phyloP scores from a whole-genome alignment of 1,284 basidiomycete species.

The Cutaneotrichosporon sp. region DNA sequence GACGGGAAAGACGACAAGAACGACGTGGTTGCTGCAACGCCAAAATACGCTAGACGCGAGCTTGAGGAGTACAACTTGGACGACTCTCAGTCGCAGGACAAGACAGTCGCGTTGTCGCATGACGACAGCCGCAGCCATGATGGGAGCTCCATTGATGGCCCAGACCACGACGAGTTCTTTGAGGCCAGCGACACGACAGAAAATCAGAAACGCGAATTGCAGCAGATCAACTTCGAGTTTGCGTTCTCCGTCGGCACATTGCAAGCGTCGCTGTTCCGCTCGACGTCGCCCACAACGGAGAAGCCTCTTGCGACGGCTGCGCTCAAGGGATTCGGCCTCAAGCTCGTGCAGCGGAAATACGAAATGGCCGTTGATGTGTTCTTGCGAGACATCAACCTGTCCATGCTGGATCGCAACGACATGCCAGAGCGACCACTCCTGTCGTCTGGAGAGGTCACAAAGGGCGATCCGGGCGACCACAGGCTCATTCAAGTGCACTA shows the following conservation, averaged over 20 bases:
- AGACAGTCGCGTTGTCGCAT: background rate
- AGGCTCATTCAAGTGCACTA: conserved; percentile 83
- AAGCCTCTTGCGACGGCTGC: conserved; percentile 66
- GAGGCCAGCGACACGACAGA: conserved; percentile 62
- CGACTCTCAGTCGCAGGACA: conserved; percentile 21
- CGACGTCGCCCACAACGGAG: conserved; percentile 37
- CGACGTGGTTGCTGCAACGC: conserved; percentile 7
- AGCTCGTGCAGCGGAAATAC: conserved; percentile 69
- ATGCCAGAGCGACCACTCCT: conserved; percentile 63
- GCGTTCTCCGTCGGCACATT: conserved; percentile 84
- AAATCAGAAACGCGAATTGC: conserved; percentile 52
- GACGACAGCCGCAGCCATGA: conserved; percentile 42
- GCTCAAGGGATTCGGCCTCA: conserved; percentile 73
- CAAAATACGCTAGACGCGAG: conserved; percentile 52
- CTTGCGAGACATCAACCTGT: conserved; percentile 61
- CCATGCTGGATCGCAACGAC: conserved; percentile 54
- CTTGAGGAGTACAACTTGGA: conserved; percentile 65
- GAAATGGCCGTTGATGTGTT: conserved; percentile 85
- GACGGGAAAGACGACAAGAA: conserved; percentile 3
- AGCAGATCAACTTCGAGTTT: conserved; percentile 83
- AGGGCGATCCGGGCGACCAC: conserved; percentile 48
- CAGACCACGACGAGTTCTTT: conserved; percentile 59
- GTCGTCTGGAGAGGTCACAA: conserved; percentile 60
- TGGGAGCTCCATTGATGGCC: conserved; percentile 17
- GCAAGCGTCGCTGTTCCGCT: conserved; percentile 74